Evolutionary conservation across 2,329 filamentous ascomycete genomes (phyloP).

Genomic region (Delphinella strobiligena): DNA sequence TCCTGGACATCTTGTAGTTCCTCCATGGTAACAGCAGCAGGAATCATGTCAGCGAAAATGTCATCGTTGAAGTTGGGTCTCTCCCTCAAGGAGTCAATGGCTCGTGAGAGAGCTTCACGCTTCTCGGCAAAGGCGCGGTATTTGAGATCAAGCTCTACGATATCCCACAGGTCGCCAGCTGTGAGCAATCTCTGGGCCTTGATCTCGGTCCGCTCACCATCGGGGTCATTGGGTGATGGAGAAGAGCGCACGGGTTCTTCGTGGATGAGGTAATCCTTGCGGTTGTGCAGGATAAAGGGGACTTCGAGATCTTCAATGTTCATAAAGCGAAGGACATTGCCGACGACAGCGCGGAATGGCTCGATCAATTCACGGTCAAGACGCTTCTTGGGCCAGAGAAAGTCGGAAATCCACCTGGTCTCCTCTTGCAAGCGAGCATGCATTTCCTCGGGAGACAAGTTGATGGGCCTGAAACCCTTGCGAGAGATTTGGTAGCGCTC

Average conservation of each 20-base stretch:
- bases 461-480: conserved; percentile 66
- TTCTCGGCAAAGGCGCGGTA: conserved; percentile 90
- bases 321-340: conserved; percentile 90
- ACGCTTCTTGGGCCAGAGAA: conserved; percentile 76
- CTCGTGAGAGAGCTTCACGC: conserved; percentile 70
- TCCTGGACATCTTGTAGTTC: conserved; percentile 95
- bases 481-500: conserved; percentile 90
- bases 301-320: conserved; percentile 91
- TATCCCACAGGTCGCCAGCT: conserved; percentile 89
- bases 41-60: conserved; percentile 73
- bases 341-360: conserved; percentile 78
- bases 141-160: conserved; percentile 89
- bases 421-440: conserved; percentile 58
- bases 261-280: conserved; percentile 94
- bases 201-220: conserved; percentile 61
- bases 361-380: conserved; percentile 59
- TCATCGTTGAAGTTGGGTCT: conserved; percentile 52
- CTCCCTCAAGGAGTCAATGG: conserved; percentile 59
- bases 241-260: conserved; percentile 57
- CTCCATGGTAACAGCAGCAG: conserved; percentile 72
- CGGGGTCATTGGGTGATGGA: conserved; percentile 52
- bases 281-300: conserved; percentile 94
- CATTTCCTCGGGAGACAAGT: conserved; percentile 67
- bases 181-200: conserved; percentile 77
- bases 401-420: conserved; percentile 78